Base-by-base conservation (phyloP, 257 asterid genomes). In the Ocimum tenuiflorum region DNA sequence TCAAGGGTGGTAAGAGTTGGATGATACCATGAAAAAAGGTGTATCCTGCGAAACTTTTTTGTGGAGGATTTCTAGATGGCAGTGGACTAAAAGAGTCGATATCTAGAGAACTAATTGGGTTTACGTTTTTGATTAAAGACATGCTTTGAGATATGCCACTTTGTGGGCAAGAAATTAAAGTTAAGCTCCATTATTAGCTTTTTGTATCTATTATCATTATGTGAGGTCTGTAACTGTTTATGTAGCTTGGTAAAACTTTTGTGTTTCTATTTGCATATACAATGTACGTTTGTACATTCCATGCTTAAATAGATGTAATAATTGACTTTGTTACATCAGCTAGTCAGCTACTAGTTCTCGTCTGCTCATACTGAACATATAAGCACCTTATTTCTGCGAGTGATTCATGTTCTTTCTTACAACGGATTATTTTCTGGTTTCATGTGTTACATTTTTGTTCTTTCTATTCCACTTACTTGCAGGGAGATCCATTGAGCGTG, bases 401-500 rank as follows among this genome's bases (percentile, higher is more conserved):
- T 27, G 31, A 27, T 27, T 4, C 31, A 39, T 36, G 6, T 52
- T 2, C 0, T 31, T 2, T 31, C 36, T 31, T 31, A 31, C 3
- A 31, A 3, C 36, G n/a, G n/a, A 31, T 31, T 31, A 2, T 31
- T 12, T 33, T 10, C 5, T 7, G 27, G 38, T 13, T 31, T 57
- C 58, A 60, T 50, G 47, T 24, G 36, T 60, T 38, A 17, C 47
- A 8, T 39, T 51, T 61, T 61, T 20, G 0, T 11, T 57, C 10
- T 55, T 23, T 17, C 43, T 67, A 38, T 51, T 29, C 29, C 20
- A 42, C 17, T 68, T 64, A 38, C 9, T 29, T 75, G 71, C 87
- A 84, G 95, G 95, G 88, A 42, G 86, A 73, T 79, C 65, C 52
- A 3, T 70, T 86, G 69, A 75, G 63, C 55, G 95, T 86, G 69